A percentile compares a stretch with the other conserved stretches of the same genome.
These are phyloP conservation scores for Paralagenidium karlingii DNA, from an alignment of 352 stramenopile species.

Conservation along the genomic window DNA sequence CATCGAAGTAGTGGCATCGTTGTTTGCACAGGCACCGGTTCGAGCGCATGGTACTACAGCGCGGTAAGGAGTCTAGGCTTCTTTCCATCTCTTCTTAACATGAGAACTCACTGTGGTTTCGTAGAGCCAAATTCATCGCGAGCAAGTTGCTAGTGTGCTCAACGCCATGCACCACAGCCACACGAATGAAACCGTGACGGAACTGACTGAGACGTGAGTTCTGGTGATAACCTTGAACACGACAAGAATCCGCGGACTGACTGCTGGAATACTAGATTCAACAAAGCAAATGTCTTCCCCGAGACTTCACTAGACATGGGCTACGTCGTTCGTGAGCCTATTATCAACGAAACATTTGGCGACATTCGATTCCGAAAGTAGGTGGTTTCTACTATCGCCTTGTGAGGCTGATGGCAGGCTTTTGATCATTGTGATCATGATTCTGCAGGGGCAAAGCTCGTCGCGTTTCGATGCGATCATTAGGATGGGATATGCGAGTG, in stretches of 20 bases:
- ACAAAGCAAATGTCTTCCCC: conserved; percentile 74
- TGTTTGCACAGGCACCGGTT: conserved; percentile 79
- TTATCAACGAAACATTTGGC: conserved; percentile 84
- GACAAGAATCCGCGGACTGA: not conserved
- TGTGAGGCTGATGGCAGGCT: not conserved
- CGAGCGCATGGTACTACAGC: conserved; percentile 78
- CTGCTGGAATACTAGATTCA: conserved; percentile 35
- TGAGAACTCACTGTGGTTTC: not conserved
- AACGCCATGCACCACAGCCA: conserved; percentile 78
- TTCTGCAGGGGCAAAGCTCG: conserved; percentile 53
- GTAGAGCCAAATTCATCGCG: conserved; percentile 75
- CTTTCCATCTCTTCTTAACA: not conserved
- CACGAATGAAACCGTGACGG: conserved; percentile 79
- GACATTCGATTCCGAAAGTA: conserved; percentile 82
- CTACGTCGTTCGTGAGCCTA: conserved; percentile 76
- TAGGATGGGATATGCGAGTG: conserved; percentile 85
- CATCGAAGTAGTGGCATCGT: conserved; percentile 83
- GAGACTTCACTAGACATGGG: conserved; percentile 80
- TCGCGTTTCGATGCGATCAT: conserved; percentile 76
- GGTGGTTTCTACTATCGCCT: too few relatives aligned
- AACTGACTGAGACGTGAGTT: conserved; percentile 73
- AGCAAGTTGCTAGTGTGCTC: conserved; percentile 76
- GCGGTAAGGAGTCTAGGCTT: conserved; percentile 30
- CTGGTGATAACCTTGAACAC: too few relatives aligned
- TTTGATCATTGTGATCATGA: not conserved